Conservation (phyloP, 176 grass and related monocot species). For the Aegilops bicornis region DNA sequence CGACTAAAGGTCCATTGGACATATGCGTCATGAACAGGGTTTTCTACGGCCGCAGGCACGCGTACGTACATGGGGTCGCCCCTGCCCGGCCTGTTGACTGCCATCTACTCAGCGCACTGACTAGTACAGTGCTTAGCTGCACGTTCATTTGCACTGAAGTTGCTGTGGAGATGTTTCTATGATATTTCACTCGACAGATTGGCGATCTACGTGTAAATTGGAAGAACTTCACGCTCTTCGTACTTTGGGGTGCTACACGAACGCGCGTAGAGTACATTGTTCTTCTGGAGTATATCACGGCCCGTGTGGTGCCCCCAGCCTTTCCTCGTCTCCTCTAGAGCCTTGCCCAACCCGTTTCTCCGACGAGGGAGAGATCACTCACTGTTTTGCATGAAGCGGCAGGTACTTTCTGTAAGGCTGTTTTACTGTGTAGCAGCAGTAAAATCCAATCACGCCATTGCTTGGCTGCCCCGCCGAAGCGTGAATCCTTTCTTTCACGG, state of each 20-base stretch:
- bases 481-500: too few relatives aligned
- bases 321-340: neutral
- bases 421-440: neutral
- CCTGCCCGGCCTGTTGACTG: neutral
- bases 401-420: neutral
- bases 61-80: too few relatives aligned
- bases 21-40: neutral
- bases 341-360: neutral
- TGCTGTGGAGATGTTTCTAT: neutral
- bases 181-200: neutral
- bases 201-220: neutral
- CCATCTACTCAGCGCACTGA: neutral
- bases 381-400: neutral
- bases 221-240: neutral
- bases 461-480: too few relatives aligned
- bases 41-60: neutral
- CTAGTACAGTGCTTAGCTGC: too few relatives aligned
- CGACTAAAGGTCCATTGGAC: slow-evolving; percentile 21
- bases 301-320: neutral
- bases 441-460: neutral
- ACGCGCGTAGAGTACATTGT: too few relatives aligned
- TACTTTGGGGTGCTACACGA: too few relatives aligned
- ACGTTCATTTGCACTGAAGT: neutral
- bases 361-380: neutral
- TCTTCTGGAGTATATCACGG: too few relatives aligned